Evolutionary conservation across 257 asterid genomes (phyloP).

Genomic region (Fraxinus quadrangulata): DNA sequence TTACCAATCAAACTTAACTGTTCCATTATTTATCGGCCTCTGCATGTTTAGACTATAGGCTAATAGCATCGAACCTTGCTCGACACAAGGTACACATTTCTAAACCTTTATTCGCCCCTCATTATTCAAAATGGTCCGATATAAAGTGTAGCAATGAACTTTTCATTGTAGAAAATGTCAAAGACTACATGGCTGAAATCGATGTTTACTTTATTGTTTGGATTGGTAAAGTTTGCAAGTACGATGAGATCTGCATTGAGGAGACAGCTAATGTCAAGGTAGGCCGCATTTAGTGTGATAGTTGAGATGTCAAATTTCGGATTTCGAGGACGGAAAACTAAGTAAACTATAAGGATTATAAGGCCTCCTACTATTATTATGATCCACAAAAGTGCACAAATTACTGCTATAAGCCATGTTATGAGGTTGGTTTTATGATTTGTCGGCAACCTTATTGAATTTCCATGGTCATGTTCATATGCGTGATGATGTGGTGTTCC

Average conservation of each 20-base stretch:
- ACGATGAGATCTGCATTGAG: constrained; percentile 76
- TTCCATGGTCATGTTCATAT: constrained; percentile 15
- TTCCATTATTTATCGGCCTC: constrained; percentile 59
- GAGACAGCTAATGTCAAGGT: constrained; percentile 82
- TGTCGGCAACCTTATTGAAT: constrained; percentile 16
- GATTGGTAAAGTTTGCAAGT: constrained; percentile 82
- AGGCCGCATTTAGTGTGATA: constrained; percentile 79
- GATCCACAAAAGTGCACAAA: constrained; percentile 79
- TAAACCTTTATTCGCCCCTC: constrained; percentile 55
- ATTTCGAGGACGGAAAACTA: constrained; percentile 65
- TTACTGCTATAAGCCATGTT: constrained; percentile 77
- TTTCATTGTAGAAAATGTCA: constrained; percentile 54
- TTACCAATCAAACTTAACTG: constrained; percentile 28
- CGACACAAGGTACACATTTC: constrained; percentile 54
- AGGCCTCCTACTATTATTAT: constrained; percentile 68
- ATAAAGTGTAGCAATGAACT: constrained; percentile 58
- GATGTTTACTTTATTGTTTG: constrained; percentile 70
- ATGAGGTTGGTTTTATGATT: constrained; percentile 50
- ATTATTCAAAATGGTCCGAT: constrained; percentile 54
- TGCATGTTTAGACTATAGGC: constrained; percentile 47
- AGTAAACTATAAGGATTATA: constrained; percentile 64
- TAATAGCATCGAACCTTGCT: constrained; percentile 66
- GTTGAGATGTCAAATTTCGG: constrained; percentile 74
- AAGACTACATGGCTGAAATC: constrained; percentile 63
- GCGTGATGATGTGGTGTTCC: background rate